Evolutionary conservation across 257 asterid genomes (phyloP).

Genomic region (Phtheirospermum japonicum): DNA sequence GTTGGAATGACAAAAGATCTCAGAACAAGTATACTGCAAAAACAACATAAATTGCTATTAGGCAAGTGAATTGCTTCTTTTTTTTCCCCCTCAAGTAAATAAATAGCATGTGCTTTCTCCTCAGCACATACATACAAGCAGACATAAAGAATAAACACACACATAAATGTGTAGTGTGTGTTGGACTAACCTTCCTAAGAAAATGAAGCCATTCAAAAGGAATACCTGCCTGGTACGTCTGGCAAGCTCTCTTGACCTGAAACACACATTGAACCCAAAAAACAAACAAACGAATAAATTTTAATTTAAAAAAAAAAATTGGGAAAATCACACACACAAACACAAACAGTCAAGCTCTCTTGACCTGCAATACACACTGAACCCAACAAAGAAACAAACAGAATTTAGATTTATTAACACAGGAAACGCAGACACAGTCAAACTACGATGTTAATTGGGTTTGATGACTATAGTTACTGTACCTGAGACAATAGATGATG

Average conservation of each 20-base stretch:
- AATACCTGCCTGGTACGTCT: conserved; percentile 93
- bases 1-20: conserved; percentile 66
- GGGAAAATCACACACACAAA: not conserved
- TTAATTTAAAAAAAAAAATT: not conserved
- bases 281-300: not conserved
- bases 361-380: not conserved
- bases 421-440: not conserved
- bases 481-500: conserved; percentile 70
- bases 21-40: conserved; percentile 77
- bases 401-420: not conserved
- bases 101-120: not conserved
- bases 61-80: too few species aligned
- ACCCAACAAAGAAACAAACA: too few species aligned
- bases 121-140: not conserved
- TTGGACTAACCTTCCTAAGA: conserved; percentile 72
- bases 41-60: conserved; percentile 11
- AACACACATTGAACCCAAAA: conserved; percentile 20
- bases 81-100: too few species aligned
- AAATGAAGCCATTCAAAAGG: conserved; percentile 84
- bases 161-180: not conserved
- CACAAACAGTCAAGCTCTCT: not conserved
- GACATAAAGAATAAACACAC: not conserved
- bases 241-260: conserved; percentile 82
- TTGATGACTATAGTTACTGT: not conserved
- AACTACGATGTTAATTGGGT: conserved; percentile 12